These are phyloP conservation scores for Venturia aucupariae DNA, from an alignment of 2,329 filamentous ascomycete genomes.

Conservation along the genomic window DNA sequence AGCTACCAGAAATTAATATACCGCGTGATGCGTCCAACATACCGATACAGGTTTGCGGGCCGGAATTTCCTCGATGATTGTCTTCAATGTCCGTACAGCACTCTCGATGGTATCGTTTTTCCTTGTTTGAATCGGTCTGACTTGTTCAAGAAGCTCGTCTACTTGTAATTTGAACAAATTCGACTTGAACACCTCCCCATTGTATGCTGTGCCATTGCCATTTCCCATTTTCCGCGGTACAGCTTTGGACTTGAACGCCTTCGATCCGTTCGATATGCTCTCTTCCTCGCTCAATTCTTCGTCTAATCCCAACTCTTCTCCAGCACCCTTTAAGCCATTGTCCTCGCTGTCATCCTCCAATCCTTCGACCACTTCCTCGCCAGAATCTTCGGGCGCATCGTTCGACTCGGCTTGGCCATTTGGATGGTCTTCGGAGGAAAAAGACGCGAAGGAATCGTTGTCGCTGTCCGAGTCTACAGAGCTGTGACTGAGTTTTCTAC, in stretches of 20 bases:
- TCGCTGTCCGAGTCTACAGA: conserved; percentile 21
- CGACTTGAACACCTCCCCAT: conserved; percentile 52
- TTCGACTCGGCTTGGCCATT: neutral
- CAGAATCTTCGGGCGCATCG: neutral
- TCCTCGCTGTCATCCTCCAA: conserved; percentile 16
- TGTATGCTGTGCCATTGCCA: conserved; percentile 24
- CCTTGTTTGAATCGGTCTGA: conserved; percentile 50
- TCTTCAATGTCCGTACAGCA: conserved; percentile 14
- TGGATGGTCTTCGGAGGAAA: neutral
- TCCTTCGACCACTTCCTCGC: conserved; percentile 14
- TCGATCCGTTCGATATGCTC: conserved; percentile 15
- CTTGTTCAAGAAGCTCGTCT: conserved; percentile 51
- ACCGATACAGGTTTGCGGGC: conserved; percentile 13
- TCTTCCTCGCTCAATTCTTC: conserved; percentile 1
- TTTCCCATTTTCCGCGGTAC: neutral
- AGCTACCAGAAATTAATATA: neutral
- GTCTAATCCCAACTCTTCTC: conserved; percentile 14
- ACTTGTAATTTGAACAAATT: conserved; percentile 60
- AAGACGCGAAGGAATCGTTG: neutral
- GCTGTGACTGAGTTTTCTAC: conserved; percentile 38
- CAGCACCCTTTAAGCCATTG: conserved; percentile 16
- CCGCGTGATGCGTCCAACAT: neutral
- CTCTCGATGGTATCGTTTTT: conserved; percentile 37
- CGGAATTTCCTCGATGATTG: conserved; percentile 16
- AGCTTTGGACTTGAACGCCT: neutral